Evolutionary conservation across 768 basidiomycete species (phyloP).

Genomic region (Guyanaporus albipodus): DNA sequence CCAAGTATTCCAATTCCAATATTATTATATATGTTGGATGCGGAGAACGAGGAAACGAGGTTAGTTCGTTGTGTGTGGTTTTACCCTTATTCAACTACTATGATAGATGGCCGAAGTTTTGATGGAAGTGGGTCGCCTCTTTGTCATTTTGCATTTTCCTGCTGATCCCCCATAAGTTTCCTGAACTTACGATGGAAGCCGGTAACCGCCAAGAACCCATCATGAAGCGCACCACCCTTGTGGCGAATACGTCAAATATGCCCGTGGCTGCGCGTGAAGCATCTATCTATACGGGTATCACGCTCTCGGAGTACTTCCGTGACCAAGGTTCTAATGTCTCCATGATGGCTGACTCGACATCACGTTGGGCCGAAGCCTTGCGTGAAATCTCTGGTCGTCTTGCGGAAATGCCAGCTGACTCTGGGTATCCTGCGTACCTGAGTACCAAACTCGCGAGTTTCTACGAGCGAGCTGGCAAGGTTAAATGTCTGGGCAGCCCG

Average conservation of each 20-base stretch:
- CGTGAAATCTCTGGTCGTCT: slow-evolving; percentile 99
- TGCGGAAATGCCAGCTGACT: slow-evolving; percentile 99
- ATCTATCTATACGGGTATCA: slow-evolving; percentile 99
- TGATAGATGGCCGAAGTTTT: slow-evolving; percentile 95
- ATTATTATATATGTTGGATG: slow-evolving; percentile 99
- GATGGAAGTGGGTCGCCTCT: slow-evolving; percentile 67
- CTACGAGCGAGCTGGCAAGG: slow-evolving; percentile 98
- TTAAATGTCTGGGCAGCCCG: slow-evolving; percentile 87
- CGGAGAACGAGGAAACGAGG: slow-evolving; percentile 98
- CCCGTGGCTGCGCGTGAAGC: slow-evolving; percentile 99
- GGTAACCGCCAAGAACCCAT: slow-evolving; percentile 95
- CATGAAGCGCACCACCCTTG: slow-evolving; percentile 99
- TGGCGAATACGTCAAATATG: slow-evolving; percentile 99
- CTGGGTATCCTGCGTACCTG: slow-evolving; percentile 97
- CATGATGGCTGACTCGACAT: slow-evolving; percentile 99
- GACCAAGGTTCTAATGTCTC: slow-evolving; percentile 97
- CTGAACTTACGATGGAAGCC: slow-evolving; percentile 88
- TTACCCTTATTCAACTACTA: slow-evolving; percentile 15
- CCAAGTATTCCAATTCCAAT: slow-evolving; percentile 98
- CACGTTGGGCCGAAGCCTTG: slow-evolving; percentile 98
- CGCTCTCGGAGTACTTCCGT: slow-evolving; percentile 98
- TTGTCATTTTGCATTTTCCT: slow-evolving; percentile 2
- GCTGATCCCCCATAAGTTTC: slow-evolving; percentile 51
- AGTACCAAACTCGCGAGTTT: slow-evolving; percentile 94
- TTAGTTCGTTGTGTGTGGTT: slow-evolving; percentile 39